Evolutionary conservation across 2,329 filamentous ascomycete species (phyloP).

Genomic region (Paradendryphiella salina): DNA sequence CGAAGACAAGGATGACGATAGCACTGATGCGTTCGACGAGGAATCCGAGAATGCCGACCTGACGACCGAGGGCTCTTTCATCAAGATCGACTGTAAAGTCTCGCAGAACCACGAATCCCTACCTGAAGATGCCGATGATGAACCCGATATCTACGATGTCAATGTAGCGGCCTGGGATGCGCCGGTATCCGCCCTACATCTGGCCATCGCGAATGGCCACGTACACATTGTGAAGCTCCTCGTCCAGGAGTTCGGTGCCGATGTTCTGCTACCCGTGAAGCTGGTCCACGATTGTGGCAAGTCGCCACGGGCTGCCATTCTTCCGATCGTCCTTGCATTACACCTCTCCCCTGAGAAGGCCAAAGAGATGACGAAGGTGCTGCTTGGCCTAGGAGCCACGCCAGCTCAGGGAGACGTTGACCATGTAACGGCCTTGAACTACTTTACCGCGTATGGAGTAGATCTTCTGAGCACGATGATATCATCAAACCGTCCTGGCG

Average conservation of each 20-base stretch:
- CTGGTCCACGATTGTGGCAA: slow-evolving; percentile 55
- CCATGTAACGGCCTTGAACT: slow-evolving; percentile 67
- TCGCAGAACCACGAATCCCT: slow-evolving; percentile 51
- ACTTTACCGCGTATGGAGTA: slow-evolving; percentile 21
- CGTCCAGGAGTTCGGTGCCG: slow-evolving; percentile 72
- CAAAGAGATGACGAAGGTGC: slow-evolving; percentile 64
- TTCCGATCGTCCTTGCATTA: slow-evolving; percentile 71
- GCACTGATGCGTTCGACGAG: slow-evolving; percentile 58
- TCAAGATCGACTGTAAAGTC: slow-evolving; percentile 57
- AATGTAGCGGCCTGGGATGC: slow-evolving; percentile 80
- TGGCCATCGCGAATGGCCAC: slow-evolving; percentile 76
- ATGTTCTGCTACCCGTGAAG: slow-evolving; percentile 75
- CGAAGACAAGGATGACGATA: slow-evolving; percentile 53
- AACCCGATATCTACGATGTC: slow-evolving; percentile 79
- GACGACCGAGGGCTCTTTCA: slow-evolving; percentile 75
- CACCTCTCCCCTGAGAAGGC: slow-evolving; percentile 66
- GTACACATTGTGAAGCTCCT: slow-evolving; percentile 69
- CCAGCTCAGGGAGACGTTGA: slow-evolving; percentile 71
- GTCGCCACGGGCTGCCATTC: slow-evolving; percentile 61
- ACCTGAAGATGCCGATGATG: slow-evolving; percentile 60
- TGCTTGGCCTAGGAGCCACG: slow-evolving; percentile 72
- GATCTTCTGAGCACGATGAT: slow-evolving; percentile 49
- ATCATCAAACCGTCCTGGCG: slow-evolving; percentile 64
- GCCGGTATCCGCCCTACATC: slow-evolving; percentile 72
- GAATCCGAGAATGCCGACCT: slow-evolving; percentile 44